phyloP scores from a whole-genome alignment of 495 filamentous ascomycete species.

The Alectoria sarmentosa region DNA sequence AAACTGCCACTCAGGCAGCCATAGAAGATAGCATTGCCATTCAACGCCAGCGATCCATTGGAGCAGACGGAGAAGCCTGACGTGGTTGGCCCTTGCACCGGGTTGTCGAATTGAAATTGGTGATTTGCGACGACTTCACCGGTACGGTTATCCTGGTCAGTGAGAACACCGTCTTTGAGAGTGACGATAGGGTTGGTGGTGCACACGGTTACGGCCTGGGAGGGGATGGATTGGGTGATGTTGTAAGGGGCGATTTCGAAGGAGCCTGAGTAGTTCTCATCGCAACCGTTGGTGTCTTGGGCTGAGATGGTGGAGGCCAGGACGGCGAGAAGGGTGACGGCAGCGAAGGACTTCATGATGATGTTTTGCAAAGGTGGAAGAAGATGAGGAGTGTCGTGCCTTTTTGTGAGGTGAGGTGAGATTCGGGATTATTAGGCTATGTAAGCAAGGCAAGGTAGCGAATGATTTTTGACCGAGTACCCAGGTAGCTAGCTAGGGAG shows the following conservation, averaged over 20 bases:
- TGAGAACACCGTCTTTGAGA: conserved; percentile 52
- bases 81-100: conserved; percentile 59
- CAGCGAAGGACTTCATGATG: not conserved
- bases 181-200: conserved; percentile 41
- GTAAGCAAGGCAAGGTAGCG: not conserved
- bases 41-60: conserved; percentile 52
- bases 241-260: conserved; percentile 14
- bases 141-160: conserved; percentile 48
- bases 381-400: not conserved
- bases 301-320: conserved; percentile 3
- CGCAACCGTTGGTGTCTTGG: conserved; percentile 8
- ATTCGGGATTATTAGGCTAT: not conserved
- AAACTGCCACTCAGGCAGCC: conserved; percentile 57
- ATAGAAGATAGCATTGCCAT: conserved; percentile 52
- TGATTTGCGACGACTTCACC: conserved; percentile 66
- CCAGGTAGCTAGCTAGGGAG: not conserved
- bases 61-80: conserved; percentile 56
- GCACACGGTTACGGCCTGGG: conserved; percentile 2
- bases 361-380: not conserved
- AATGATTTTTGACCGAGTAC: not conserved
- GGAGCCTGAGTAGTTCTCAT: conserved; percentile 2
- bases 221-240: not conserved
- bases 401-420: not conserved
- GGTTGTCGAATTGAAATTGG: conserved; percentile 70
- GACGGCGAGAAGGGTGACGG: not conserved